These are phyloP conservation scores for Populus simonii DNA, from an alignment of 345 rosid species.

Conservation along the genomic window DNA sequence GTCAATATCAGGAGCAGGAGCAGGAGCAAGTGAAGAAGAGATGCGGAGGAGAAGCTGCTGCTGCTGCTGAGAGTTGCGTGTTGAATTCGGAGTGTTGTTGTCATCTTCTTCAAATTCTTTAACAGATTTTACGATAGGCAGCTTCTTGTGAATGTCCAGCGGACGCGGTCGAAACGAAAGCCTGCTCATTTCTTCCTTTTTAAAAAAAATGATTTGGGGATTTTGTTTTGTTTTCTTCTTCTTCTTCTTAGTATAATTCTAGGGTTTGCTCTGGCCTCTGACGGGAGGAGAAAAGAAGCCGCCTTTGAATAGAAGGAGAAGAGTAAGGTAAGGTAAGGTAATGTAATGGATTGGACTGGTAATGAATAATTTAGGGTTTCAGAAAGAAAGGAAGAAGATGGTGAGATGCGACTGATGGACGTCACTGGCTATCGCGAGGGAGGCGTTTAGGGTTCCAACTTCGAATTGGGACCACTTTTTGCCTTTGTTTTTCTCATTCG, in stretches of 20 bases:
- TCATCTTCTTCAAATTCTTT: slow-evolving; percentile 97
- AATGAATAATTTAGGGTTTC: not conserved
- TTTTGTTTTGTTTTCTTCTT: not conserved
- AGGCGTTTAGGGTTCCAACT: not conserved
- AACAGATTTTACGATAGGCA: slow-evolving; percentile 82
- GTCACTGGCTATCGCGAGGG: not conserved
- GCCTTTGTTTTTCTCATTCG: not conserved
- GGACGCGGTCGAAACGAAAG: slow-evolving; percentile 95
- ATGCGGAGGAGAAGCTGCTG: slow-evolving; percentile 53
- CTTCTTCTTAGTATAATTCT: not conserved
- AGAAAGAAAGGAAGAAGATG: not conserved
- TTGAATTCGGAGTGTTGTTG: slow-evolving; percentile 47
- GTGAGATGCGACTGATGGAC: not conserved
- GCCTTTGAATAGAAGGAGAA: not conserved
- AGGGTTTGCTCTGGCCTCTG: not conserved
- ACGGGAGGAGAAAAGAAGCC: not conserved
- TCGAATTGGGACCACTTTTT: not conserved
- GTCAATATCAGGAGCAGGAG: not conserved
- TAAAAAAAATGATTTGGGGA: not conserved
- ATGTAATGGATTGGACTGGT: not conserved
- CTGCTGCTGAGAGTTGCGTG: slow-evolving; percentile 58
- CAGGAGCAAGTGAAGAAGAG: not conserved
- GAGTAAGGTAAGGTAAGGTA: not conserved
- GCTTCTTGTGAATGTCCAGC: slow-evolving; percentile 91
- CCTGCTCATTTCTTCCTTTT: slow-evolving; percentile 67